Conservation (phyloP, 495 filamentous ascomycete genomes). For the Cairneyella variabilis region DNA sequence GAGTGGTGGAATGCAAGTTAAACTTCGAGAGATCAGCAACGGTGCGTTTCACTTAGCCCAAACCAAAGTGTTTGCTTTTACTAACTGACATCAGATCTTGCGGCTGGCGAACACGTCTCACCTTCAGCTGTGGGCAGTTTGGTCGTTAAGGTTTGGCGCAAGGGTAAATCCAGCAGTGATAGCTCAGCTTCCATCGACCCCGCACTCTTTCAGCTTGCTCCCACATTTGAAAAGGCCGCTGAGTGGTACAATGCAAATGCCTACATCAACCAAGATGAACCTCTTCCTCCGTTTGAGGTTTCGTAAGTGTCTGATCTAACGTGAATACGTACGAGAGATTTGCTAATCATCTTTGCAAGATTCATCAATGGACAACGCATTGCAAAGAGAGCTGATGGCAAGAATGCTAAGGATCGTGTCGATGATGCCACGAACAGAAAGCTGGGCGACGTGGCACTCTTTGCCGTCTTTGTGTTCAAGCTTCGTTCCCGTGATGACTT, state of each 20-base stretch:
- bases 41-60: no score
- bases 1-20: constrained; percentile 8
- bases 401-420: background rate
- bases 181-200: background rate
- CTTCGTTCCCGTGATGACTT: background rate
- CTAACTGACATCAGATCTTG: background rate
- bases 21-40: constrained; percentile 3
- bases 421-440: background rate
- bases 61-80: no score
- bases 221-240: constrained; percentile 1
- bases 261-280: background rate
- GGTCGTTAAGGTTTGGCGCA: constrained; percentile 5
- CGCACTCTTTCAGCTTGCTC: background rate
- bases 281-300: constrained; percentile 10
- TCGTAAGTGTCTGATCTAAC: constrained; percentile 5
- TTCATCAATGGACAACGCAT: no score
- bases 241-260: constrained; percentile 5
- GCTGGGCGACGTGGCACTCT: background rate
- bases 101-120: background rate
- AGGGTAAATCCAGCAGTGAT: background rate
- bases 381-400: no score
- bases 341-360: no score
- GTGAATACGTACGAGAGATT: no score
- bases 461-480: background rate
- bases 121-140: constrained; percentile 6